Conservation (phyloP, 2,329 filamentous ascomycete genomes). For the Phaeosphaeria sp. region DNA sequence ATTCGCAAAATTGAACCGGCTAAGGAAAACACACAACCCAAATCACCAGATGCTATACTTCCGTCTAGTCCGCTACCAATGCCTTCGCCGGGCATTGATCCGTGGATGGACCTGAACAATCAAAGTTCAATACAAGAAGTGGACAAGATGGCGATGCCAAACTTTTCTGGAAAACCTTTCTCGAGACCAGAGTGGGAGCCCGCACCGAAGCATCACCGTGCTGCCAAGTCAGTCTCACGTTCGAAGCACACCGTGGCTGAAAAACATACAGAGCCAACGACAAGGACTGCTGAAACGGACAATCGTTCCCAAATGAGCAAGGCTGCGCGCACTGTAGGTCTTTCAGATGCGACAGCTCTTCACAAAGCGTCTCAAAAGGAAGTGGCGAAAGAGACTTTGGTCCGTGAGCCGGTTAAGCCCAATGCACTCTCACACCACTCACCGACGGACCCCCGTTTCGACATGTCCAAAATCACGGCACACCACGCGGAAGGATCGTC, state of each 20-base stretch:
- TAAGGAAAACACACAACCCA: constrained; percentile 32
- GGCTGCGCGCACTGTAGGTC: constrained; percentile 5
- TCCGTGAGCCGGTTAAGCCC: background rate
- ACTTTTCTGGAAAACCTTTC: constrained; percentile 35
- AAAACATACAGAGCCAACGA: background rate
- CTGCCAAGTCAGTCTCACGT: constrained; percentile 23
- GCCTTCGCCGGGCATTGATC: constrained; percentile 36
- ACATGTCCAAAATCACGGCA: constrained; percentile 27
- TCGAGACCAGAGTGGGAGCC: constrained; percentile 31
- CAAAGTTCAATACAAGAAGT: constrained; percentile 35
- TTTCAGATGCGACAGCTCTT: constrained; percentile 5
- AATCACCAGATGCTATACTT: constrained; percentile 18
- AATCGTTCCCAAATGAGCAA: background rate
- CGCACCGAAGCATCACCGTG: constrained; percentile 24
- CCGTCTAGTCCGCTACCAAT: constrained; percentile 42
- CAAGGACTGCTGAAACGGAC: constrained; percentile 6
- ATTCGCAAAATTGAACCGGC: constrained; percentile 20
- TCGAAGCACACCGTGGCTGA: constrained; percentile 8
- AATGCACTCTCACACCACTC: constrained; percentile 5
- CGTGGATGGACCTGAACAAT: constrained; percentile 38
- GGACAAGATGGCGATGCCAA: constrained; percentile 43
- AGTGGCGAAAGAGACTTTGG: background rate
- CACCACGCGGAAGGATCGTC: constrained; percentile 33
- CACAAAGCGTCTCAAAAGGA: background rate
- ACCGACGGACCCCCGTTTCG: constrained; percentile 24